Percentiles rank a stretch among this genome's conserved stretches.
phyloP scores from a whole-genome alignment of 306 rosid genomes.

The Dalbergia cochinchinensis region DNA sequence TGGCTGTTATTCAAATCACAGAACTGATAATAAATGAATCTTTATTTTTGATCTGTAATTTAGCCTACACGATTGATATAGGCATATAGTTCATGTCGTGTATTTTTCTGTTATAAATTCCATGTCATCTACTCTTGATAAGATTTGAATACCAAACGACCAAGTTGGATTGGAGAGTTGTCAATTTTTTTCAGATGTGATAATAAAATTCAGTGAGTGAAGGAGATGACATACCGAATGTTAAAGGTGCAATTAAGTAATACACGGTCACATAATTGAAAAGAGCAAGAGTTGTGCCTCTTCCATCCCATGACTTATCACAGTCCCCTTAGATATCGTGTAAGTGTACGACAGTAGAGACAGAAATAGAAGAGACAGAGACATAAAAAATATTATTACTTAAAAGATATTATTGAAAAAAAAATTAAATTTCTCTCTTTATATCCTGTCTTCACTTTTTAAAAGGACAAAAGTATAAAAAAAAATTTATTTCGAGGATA shows the following conservation, averaged over 20 bases:
- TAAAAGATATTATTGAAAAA: too few relatives aligned
- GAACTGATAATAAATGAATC: background rate
- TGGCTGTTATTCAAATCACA: background rate
- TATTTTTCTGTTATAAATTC: background rate
- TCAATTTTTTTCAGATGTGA: background rate
- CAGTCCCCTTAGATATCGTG: background rate
- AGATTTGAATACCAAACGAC: conserved; percentile 4
- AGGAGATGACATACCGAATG: background rate
- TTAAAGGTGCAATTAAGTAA: background rate
- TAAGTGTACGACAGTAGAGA: too few relatives aligned
- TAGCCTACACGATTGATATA: background rate
- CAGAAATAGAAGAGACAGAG: too few relatives aligned
- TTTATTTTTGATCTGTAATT: background rate
- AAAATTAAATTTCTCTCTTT: too few relatives aligned
- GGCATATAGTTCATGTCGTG: background rate
- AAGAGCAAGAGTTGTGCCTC: background rate
- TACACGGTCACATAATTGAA: background rate
- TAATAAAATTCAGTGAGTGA: background rate
- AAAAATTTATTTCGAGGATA: too few relatives aligned
- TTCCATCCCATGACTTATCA: background rate
- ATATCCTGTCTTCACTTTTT: too few relatives aligned
- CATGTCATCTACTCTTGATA: background rate
- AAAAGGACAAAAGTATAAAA: too few relatives aligned
- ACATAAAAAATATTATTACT: too few relatives aligned
- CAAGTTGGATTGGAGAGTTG: background rate